phyloP scores from a whole-genome alignment of 129 eudicot genomes.

The Chrysanthemum makinoi region DNA sequence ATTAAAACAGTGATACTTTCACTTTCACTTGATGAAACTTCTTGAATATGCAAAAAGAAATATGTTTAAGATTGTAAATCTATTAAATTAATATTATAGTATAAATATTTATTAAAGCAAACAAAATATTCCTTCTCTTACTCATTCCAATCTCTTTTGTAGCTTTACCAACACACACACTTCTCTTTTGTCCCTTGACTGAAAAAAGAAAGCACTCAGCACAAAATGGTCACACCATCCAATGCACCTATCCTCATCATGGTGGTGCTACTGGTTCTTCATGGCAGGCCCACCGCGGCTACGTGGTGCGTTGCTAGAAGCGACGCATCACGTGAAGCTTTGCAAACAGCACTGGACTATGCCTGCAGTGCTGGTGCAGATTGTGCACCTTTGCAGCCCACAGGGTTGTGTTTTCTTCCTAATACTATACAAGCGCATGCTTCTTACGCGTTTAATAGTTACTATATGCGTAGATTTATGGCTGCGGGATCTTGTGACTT shows the following conservation, averaged over 20 bases:
- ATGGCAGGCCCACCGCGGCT: conserved; percentile 6
- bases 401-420: conserved; percentile 65
- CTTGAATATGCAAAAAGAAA: too few species aligned
- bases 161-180: conserved; percentile 29
- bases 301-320: conserved; percentile 71
- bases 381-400: conserved; percentile 53
- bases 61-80: too few species aligned
- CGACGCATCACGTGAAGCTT: conserved; percentile 46
- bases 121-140: conserved; percentile 15
- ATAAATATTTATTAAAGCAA: conserved; percentile 24
- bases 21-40: too few species aligned
- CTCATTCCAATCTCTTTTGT: conserved; percentile 28
- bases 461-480: conserved; percentile 49
- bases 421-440: conserved; percentile 68
- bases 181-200: conserved; percentile 16
- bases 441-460: conserved; percentile 77
- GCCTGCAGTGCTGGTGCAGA: conserved; percentile 79
- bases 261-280: conserved; percentile 12
- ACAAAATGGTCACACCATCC: conserved; percentile 22
- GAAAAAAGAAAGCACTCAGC: neutral
- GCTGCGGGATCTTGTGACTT: conserved; percentile 75
- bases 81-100: neutral
- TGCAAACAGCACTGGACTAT: conserved; percentile 68
- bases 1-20: too few species aligned
- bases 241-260: conserved; percentile 13